phyloP scores from a whole-genome alignment of 2,329 filamentous ascomycete species.

The Alternaria dauci region DNA sequence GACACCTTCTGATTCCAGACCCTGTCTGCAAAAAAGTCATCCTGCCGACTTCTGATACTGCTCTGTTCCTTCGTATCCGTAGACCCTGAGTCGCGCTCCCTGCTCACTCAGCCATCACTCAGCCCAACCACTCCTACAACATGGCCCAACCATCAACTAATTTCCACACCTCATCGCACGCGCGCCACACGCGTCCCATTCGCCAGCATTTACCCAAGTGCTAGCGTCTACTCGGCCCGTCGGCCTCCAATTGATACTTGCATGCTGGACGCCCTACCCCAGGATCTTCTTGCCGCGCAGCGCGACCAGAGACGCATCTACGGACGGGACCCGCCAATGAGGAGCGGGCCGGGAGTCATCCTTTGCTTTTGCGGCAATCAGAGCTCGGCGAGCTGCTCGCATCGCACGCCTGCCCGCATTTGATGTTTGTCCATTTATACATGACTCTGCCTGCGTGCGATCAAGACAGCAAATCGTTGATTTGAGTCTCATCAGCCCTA shows the following conservation, averaged over 20 bases:
- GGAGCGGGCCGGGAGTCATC: conserved; percentile 13
- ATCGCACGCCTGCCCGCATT: conserved; percentile 7
- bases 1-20: conserved; percentile 1
- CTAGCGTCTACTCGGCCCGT: conserved; percentile 13
- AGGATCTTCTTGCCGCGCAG: conserved; percentile 23
- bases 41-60: not conserved
- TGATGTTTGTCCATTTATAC: not conserved
- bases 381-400: conserved; percentile 6
- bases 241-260: conserved; percentile 24
- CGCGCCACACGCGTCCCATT: conserved; percentile 23
- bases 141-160: conserved; percentile 17
- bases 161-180: conserved; percentile 33
- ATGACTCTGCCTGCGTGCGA: not conserved
- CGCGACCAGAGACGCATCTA: conserved; percentile 2
- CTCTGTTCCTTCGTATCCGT: not conserved
- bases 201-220: conserved; percentile 15
- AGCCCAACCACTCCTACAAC: not conserved
- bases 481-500: conserved; percentile 2
- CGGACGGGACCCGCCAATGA: conserved; percentile 12
- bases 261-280: conserved; percentile 31
- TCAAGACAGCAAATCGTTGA: not conserved
- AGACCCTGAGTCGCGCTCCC: not conserved
- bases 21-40: not conserved
- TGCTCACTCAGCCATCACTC: not conserved
- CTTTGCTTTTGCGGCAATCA: conserved; percentile 1